Evolutionary conservation across 139 green algal genomes (phyloP).

Genomic region (Micractinium sp.): DNA sequence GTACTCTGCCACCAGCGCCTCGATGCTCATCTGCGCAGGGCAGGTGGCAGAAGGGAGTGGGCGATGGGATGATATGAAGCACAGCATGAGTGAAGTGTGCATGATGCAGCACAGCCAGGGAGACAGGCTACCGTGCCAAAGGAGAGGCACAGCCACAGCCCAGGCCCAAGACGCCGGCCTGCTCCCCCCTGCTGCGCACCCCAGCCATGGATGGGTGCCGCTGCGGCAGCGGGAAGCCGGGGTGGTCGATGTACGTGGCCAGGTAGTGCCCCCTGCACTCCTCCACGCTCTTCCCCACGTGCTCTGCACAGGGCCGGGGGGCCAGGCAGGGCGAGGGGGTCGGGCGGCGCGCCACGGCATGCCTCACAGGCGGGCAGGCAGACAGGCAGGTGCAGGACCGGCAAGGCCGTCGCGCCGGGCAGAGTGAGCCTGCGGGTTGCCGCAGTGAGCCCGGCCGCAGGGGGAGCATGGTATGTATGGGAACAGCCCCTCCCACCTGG

Average conservation of each 20-base stretch:
- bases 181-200: conserved; percentile 13
- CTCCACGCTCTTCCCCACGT: conserved; percentile 84
- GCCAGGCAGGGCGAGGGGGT: not conserved
- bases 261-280: conserved; percentile 88
- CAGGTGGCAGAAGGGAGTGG: not conserved
- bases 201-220: conserved; percentile 62
- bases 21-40: conserved; percentile 28
- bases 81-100: not conserved
- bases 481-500: not conserved
- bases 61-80: not conserved
- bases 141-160: not conserved
- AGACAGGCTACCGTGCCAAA: not conserved
- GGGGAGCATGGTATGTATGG: too few relatives aligned
- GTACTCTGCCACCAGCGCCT: conserved; percentile 37
- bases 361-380: too few relatives aligned
- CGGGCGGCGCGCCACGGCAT: too few relatives aligned
- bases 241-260: conserved; percentile 78
- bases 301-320: conserved; percentile 44
- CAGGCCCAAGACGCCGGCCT: not conserved
- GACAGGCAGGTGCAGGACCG: too few relatives aligned
- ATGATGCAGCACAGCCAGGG: not conserved
- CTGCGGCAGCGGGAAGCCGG: conserved; percentile 70
- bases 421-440: too few relatives aligned
- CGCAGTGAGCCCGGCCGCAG: too few relatives aligned
- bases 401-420: too few relatives aligned